Conservation (phyloP, 257 asterid genomes). For the Linaria vulgaris region DNA sequence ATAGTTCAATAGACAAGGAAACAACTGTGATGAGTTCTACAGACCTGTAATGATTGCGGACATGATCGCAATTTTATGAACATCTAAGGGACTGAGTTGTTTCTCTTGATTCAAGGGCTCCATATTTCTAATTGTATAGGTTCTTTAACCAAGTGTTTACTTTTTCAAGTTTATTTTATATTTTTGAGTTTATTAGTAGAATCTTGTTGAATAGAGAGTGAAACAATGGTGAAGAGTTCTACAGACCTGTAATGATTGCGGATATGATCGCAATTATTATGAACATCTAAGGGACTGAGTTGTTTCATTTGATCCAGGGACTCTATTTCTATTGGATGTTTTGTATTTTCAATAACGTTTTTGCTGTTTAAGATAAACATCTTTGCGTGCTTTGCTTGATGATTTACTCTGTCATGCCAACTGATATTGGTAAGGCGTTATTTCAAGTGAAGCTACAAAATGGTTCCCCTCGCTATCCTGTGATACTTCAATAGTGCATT, state of each 20-base stretch:
- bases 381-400: background rate
- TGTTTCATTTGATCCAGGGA: conserved; percentile 7
- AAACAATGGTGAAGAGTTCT: conserved; percentile 39
- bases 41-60: conserved; percentile 75
- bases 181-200: background rate
- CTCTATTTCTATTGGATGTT: too few species aligned
- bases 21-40: conserved; percentile 46
- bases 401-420: background rate
- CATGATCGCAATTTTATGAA: conserved; percentile 56
- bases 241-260: conserved; percentile 78
- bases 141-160: too few species aligned
- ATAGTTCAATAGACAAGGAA: too few species aligned
- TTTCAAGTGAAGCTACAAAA: background rate
- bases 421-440: background rate
- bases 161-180: too few species aligned
- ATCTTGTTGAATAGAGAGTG: background rate
- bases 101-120: background rate
- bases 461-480: conserved; percentile 24
- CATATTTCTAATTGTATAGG: too few species aligned
- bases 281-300: conserved; percentile 87
- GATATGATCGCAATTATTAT: conserved; percentile 53
- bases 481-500: conserved; percentile 8
- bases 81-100: conserved; percentile 81
- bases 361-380: background rate
- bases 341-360: too few species aligned